These are phyloP conservation scores for Macrolepiota dolichaula DNA, from an alignment of 768 basidiomycete species.

Conservation along the genomic window DNA sequence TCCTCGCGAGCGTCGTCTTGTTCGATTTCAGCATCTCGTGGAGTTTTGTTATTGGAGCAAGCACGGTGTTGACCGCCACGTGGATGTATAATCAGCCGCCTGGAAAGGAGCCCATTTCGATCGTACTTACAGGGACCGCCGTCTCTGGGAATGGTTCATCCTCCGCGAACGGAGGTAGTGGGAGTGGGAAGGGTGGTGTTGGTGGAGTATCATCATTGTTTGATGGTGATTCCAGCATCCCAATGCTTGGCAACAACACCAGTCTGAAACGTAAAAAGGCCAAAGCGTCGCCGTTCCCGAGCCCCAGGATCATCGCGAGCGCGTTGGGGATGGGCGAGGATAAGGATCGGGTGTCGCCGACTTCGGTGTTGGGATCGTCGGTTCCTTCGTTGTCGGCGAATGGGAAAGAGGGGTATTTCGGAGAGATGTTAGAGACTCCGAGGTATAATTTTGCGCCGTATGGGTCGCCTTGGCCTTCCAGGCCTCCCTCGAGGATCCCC, in stretches of 20 bases:
- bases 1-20: constrained; percentile 87
- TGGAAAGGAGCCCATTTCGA: constrained; percentile 25
- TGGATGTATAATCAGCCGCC: constrained; percentile 91
- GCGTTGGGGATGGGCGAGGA: constrained; percentile 37
- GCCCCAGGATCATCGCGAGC: constrained; percentile 32
- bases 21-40: constrained; percentile 90
- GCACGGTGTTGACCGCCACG: constrained; percentile 83
- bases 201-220: not conserved
- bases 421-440: constrained; percentile 30
- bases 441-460: constrained; percentile 37
- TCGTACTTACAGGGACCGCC: constrained; percentile 19
- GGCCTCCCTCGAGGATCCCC: constrained; percentile 30
- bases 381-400: constrained; percentile 4
- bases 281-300: constrained; percentile 16
- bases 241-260: constrained; percentile 45
- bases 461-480: constrained; percentile 38
- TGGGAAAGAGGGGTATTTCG: constrained; percentile 6
- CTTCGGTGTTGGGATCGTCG: not conserved
- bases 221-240: constrained; percentile 33
- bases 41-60: constrained; percentile 81
- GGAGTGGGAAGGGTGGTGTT: too few species aligned
- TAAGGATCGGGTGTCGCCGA: not conserved
- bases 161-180: too few species aligned
- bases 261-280: constrained; percentile 31
- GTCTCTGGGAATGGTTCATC: not conserved